Evolutionary conservation across 805 yeast genomes (phyloP), one percentile per base, ranked within the genome.

Genomic region (Maudiozyma saulgeensis): DNA sequence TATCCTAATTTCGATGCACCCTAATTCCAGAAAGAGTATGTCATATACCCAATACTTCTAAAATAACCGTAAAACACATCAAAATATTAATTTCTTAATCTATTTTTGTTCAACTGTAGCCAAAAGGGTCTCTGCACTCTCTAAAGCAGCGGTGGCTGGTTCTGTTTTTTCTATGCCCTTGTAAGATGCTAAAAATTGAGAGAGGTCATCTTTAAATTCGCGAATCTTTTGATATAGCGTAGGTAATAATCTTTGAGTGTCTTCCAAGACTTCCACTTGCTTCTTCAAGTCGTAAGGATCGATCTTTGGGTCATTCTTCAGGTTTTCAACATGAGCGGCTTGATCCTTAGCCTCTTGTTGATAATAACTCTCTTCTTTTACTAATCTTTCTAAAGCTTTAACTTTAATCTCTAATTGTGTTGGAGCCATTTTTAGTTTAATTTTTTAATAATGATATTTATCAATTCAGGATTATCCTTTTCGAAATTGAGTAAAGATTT

Each of bases 201-300:
- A 67, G 44, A 81, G 62, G 18, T 70, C 64, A 0, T 56, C 63
- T 21, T 60, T 59, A 42, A 74, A 70, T 45, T 74, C 68, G 19
- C 56, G 53, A 41, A 79, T 67, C 56, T 75, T 73, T 45, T 61
- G 64, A 50, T 68, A 68, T 31, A 80, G 61, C 21, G 72, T 74
- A 1, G 82, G 82, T 18, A 78, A 58, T 59, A 80, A 70, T 48
- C 74, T 71, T 46, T 71, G 68, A 13, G 82, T 79, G 53, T 80
- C 85, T n/a, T 73, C 70, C 19, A 75, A 63, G 1, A 80, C 77
- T 55, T 76, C 79, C 7, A 67, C 68, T 59, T 68, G 76, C 54
- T 73, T 73, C 66, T 81, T 83, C 55, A 84, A 63, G 49, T 83
- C 89, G 59, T 83, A 84, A 49, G 77, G 79, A 57, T 83, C 89